phyloP scores from a whole-genome alignment of 2,329 filamentous ascomycete species.

The Fusarium kyushuense region DNA sequence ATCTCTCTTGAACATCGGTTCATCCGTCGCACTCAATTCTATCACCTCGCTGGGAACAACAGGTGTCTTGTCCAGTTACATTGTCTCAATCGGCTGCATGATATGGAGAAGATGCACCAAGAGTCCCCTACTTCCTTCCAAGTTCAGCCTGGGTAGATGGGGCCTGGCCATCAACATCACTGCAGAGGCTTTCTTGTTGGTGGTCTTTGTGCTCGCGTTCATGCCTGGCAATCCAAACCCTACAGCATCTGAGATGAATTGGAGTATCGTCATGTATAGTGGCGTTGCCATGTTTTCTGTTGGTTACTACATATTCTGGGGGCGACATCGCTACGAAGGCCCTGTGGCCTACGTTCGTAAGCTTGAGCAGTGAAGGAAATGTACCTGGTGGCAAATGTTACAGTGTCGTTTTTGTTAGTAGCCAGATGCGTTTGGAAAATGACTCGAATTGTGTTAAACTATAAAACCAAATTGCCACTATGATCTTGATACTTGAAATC shows the following conservation, averaged over 20 bases:
- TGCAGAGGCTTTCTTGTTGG: slow-evolving; percentile 35
- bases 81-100: slow-evolving; percentile 43
- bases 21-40: slow-evolving; percentile 32
- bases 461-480: no score
- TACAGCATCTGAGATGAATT: slow-evolving; percentile 35
- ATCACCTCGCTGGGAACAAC: slow-evolving; percentile 41
- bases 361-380: no score
- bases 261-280: slow-evolving; percentile 39
- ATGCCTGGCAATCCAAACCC: slow-evolving; percentile 42
- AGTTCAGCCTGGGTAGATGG: slow-evolving; percentile 37
- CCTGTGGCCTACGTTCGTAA: slow-evolving; percentile 37
- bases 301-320: slow-evolving; percentile 32
- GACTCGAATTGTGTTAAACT: no score
- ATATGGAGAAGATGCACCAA: slow-evolving; percentile 39
- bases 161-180: slow-evolving; percentile 35
- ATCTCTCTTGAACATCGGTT: slow-evolving; percentile 42
- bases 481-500: no score
- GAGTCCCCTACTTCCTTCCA: slow-evolving; percentile 19
- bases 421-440: no score
- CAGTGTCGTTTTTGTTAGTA: no score
- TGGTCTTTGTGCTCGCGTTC: slow-evolving; percentile 39
- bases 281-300: slow-evolving; percentile 19
- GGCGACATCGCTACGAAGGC: slow-evolving; percentile 35
- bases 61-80: slow-evolving; percentile 39
- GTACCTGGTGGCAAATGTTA: no score